Base-by-base conservation (phyloP, 78 protist genomes). In the Speleostelium caveatum region DNA sequence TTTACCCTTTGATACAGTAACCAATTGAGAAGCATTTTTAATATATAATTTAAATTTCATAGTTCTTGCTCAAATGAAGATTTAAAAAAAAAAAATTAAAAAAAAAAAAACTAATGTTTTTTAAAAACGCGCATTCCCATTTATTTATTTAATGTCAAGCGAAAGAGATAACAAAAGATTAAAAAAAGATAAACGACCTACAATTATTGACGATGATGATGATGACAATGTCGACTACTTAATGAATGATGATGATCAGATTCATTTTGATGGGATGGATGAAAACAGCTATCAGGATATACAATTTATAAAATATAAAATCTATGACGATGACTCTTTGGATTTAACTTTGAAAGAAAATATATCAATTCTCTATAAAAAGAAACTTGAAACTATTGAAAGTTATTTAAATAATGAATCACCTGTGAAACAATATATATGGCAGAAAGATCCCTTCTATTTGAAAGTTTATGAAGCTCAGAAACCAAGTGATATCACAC, bases 401-500 rank as follows among this genome's bases (percentile, higher is more conserved):
- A 10, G 10, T 14, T 45, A 14, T 45, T 45, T 45, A 45, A 10
- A 45, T 14, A 10, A 45, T 14, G n/a, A 45, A 14, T 45, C 10
- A 6, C 53, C 6, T 14, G 6, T 45, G 53, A 56, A 71, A 36
- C 94, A 76, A 2, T 90, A 93, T 59, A 51, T 94, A 16, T 94
- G 96, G 96, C 96, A 94, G 21, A 61, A 39, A 49, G 96, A 93
- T 33, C 89, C 93, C 16, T 88, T 94, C 58, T 60, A 91, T 39
- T 71, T 94, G 24, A 73, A 86, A 2, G 8, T 69, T 17, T n/a
- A 24, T 17, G 41, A 62, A 0, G 24, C 7, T 21, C 36, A 51
- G 5, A 30, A 33, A 22, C 1, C 16, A 5, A 58, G 56, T 30
- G 5, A 72, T 39, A 59, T 10, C 1, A 45, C 21, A 26, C 87